phyloP scores from a whole-genome alignment of 1,284 basidiomycete genomes.

The Boletus nobilissimus region DNA sequence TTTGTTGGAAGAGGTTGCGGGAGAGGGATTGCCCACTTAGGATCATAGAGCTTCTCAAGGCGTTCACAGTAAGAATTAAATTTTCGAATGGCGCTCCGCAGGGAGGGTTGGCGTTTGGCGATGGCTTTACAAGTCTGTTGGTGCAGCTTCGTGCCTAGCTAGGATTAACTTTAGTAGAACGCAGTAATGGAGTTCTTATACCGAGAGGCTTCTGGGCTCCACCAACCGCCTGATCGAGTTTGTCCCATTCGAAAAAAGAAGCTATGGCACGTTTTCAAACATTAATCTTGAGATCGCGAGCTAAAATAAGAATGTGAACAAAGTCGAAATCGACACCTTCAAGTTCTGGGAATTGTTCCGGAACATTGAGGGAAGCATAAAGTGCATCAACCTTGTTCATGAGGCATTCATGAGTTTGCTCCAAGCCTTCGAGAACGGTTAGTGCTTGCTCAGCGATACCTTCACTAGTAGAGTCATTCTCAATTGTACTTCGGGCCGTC shows the following conservation, averaged over 20 bases:
- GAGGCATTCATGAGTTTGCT: slow-evolving; percentile 12
- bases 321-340: slow-evolving; percentile 45
- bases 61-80: slow-evolving; percentile 48
- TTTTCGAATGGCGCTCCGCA: slow-evolving; percentile 29
- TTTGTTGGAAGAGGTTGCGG: slow-evolving; percentile 45
- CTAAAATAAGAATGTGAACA: slow-evolving; percentile 45
- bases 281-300: slow-evolving; percentile 52
- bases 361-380: slow-evolving; percentile 48
- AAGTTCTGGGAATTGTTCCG: slow-evolving; percentile 47
- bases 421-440: background rate
- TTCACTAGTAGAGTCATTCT: too few relatives aligned
- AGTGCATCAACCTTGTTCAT: slow-evolving; percentile 44
- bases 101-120: slow-evolving; percentile 46
- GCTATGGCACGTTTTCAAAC: slow-evolving; percentile 49
- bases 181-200: background rate
- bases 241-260: slow-evolving; percentile 54
- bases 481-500: slow-evolving; percentile 16
- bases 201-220: slow-evolving; percentile 7
- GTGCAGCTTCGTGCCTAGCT: slow-evolving; percentile 33
- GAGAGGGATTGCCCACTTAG: slow-evolving; percentile 46
- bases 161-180: background rate
- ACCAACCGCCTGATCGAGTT: background rate
- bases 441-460: slow-evolving; percentile 3
- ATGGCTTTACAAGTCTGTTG: slow-evolving; percentile 45
- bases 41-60: slow-evolving; percentile 40